Evolutionary conservation across 495 filamentous ascomycete genomes (phyloP), one percentile per base, ranked within the genome.

Genomic region (Xeromyces bisporus): DNA sequence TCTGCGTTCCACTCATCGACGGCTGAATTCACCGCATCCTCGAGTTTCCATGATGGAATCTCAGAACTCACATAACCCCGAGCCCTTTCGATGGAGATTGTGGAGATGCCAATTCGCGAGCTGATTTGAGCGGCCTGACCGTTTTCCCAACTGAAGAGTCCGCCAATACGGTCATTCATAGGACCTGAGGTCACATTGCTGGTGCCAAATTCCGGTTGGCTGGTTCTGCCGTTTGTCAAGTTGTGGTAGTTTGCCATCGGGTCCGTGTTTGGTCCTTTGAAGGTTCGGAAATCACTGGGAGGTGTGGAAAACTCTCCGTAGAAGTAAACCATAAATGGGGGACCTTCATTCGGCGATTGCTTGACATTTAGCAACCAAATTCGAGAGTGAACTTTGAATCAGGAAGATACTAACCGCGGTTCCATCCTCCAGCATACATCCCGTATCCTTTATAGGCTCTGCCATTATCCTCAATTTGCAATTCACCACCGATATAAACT

Each of bases 61-160:
- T 83, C 70, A 3, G 39, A 34, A 7, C 73, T 45, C 9, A 75
- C 58, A 36, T 72, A 69, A 8, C 46, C 26, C 43, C 77, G 80
- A 6, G 77, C 77, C 35, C 73, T 62, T n/a, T 52, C 52, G 0
- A 60, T 40, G 6, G 75, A 80, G 7, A 81, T 69, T 52, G 72
- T 80, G 8, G 75, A 81, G 15, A 81, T 70, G 1, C 77, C 77
- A 8, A 80, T 68, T 18, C 66, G 57, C 1, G 73, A 77, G 9
- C 48, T 60, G n/a, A 79, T 50, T 10, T 43, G 39, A 2, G 39
- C 38, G 23, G 41, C 36, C 24, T 42, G 17, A 2, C 38, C 41
- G n/a, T 39, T 18, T 1, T 48, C 33, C 48, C 51, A 60, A 23
- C 39, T 53, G 10, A 60, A 42, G 6, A 57, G 38, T 5, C 36